These are phyloP conservation scores for Sporothrix schenckii DNA, from an alignment of 2,329 filamentous ascomycete genomes.

Conservation along the genomic window DNA sequence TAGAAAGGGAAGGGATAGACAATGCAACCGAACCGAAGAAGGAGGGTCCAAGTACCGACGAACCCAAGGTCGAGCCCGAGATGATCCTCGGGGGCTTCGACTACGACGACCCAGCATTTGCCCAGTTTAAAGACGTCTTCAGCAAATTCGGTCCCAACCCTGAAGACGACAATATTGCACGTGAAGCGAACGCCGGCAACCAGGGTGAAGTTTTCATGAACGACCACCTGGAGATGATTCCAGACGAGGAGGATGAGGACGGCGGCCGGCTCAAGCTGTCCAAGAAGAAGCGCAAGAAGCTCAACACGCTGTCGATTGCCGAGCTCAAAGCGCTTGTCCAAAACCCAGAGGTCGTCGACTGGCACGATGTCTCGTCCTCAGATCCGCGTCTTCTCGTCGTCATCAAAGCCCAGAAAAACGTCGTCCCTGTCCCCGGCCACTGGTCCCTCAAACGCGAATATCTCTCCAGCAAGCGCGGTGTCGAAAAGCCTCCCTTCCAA, in stretches of 20 bases:
- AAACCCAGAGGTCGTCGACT: conserved; percentile 93
- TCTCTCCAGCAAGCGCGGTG: conserved; percentile 91
- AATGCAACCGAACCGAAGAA: conserved; percentile 31
- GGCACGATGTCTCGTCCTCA: conserved; percentile 90
- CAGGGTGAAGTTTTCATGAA: conserved; percentile 84
- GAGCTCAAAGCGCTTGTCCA: conserved; percentile 90
- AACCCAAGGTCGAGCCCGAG: conserved; percentile 43
- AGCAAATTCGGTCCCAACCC: conserved; percentile 71
- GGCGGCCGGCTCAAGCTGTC: conserved; percentile 65
- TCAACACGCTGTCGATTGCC: conserved; percentile 87
- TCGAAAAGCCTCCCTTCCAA: conserved; percentile 91
- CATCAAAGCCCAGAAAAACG: conserved; percentile 92
- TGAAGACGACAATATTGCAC: conserved; percentile 64
- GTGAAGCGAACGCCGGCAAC: conserved; percentile 68
- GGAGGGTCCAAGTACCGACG: conserved; percentile 32
- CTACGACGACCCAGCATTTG: conserved; percentile 75
- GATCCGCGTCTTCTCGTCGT: conserved; percentile 88
- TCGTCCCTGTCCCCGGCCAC: conserved; percentile 89
- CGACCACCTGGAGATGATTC: conserved; percentile 83
- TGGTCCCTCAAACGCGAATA: conserved; percentile 98
- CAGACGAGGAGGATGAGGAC: conserved; percentile 71
- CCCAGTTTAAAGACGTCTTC: conserved; percentile 82
- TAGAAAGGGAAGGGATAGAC: conserved; percentile 13
- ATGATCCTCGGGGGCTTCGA: conserved; percentile 50
- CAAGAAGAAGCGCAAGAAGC: conserved; percentile 91